Evolutionary conservation across 129 eudicot species (phyloP).

Genomic region (Artemisia tridentata): DNA sequence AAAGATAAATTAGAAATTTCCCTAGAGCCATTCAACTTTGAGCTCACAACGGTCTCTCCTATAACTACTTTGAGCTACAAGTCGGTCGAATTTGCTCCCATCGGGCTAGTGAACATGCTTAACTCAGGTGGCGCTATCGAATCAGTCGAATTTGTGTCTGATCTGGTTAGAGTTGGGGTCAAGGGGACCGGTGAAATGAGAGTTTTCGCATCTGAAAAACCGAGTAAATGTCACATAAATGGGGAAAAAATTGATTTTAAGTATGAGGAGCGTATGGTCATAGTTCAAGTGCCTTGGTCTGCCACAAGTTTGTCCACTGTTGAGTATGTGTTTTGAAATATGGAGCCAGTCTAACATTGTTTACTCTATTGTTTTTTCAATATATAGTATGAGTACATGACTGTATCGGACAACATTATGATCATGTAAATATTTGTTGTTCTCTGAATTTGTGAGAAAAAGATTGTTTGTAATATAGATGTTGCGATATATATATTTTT

Average conservation of each 20-base stretch:
- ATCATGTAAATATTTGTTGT: slow-evolving; percentile 10
- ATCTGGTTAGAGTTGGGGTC: slow-evolving; percentile 37
- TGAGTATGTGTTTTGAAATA: slow-evolving; percentile 49
- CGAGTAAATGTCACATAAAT: slow-evolving; percentile 32
- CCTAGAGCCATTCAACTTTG: slow-evolving; percentile 65
- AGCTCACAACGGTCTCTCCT: slow-evolving; percentile 66
- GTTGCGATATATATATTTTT: neutral
- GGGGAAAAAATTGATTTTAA: slow-evolving; percentile 47
- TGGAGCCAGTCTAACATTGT: neutral
- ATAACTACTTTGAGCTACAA: slow-evolving; percentile 38
- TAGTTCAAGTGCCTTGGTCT: slow-evolving; percentile 58
- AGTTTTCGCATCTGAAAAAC: slow-evolving; percentile 54
- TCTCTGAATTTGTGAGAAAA: neutral
- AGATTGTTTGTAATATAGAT: slow-evolving; percentile 2
- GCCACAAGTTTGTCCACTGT: slow-evolving; percentile 38
- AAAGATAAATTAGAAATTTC: slow-evolving; percentile 39
- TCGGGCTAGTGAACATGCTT: slow-evolving; percentile 97
- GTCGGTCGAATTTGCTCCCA: slow-evolving; percentile 72
- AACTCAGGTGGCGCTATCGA: slow-evolving; percentile 84
- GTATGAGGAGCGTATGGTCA: slow-evolving; percentile 55
- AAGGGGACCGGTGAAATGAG: slow-evolving; percentile 58
- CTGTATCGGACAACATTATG: neutral
- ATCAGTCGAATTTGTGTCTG: slow-evolving; percentile 23
- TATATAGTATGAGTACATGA: neutral
- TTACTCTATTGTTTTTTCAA: neutral